Evolutionary conservation across 129 eudicot species (phyloP).

Genomic region (Dittrichia graveolens): DNA sequence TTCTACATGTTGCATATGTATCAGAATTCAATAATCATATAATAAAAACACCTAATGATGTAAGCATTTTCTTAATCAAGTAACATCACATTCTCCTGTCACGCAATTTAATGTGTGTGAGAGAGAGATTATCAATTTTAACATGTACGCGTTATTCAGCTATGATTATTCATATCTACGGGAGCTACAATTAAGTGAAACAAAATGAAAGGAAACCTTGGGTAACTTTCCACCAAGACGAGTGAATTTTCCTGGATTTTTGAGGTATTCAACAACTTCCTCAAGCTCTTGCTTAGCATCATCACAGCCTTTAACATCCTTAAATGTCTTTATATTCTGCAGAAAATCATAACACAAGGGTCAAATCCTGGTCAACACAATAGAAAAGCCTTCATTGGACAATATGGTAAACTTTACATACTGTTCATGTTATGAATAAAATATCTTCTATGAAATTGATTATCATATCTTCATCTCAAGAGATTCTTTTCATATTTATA

Average conservation of each 20-base stretch:
- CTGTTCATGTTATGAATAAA: not conserved
- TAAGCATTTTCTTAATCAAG: too few relatives aligned
- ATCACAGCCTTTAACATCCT: constrained; percentile 94
- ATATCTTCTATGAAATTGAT: not conserved
- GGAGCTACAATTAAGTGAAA: too few relatives aligned
- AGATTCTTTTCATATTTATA: not conserved
- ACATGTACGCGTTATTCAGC: too few relatives aligned
- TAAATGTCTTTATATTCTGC: constrained; percentile 54
- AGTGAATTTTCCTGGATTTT: constrained; percentile 89
- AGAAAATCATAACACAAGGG: constrained; percentile 7
- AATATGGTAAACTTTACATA: too few relatives aligned
- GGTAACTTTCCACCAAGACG: constrained; percentile 97
- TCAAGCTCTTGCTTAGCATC: constrained; percentile 92
- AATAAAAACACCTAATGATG: too few relatives aligned
- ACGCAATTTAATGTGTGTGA: too few relatives aligned
- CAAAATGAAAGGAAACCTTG: constrained; percentile 55
- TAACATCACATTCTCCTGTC: too few relatives aligned
- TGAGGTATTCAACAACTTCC: constrained; percentile 85
- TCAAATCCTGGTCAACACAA: not conserved
- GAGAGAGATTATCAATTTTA: too few relatives aligned
- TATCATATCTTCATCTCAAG: not conserved
- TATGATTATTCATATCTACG: too few relatives aligned
- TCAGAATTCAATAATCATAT: too few relatives aligned
- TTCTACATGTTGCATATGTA: too few relatives aligned
- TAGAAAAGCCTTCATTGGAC: not conserved